phyloP scores from a whole-genome alignment of 1,139 yeast genomes.

The Diutina mesorugosa region DNA sequence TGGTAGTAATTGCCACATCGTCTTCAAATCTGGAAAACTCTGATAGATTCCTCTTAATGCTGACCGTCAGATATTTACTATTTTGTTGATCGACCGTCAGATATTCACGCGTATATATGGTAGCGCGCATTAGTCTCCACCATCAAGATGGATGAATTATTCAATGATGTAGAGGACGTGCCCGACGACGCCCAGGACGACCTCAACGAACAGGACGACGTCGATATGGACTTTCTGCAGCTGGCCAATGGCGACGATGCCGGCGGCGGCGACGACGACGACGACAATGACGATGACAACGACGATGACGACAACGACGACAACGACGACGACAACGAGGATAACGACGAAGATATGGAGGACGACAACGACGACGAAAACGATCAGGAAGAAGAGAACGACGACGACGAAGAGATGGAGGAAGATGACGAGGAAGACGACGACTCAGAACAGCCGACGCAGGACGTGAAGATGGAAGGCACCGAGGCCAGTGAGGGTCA shows the following conservation, averaged over 20 bases:
- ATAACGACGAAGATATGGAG: constrained; percentile 2
- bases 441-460: neutral
- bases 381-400: neutral
- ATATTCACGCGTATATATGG: neutral
- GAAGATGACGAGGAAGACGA: constrained; percentile 3
- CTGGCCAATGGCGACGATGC: constrained; percentile 9
- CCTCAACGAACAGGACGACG: constrained; percentile 3
- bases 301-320: constrained; percentile 5
- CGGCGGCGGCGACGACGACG: constrained; percentile 7
- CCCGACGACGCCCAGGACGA: constrained; percentile 6
- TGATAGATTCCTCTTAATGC: too few species aligned
- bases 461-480: neutral
- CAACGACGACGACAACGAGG: constrained; percentile 4
- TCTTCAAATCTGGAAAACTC: too few species aligned
- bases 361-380: neutral
- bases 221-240: constrained; percentile 7
- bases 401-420: constrained; percentile 1
- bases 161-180: constrained; percentile 13
- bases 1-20: too few species aligned
- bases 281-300: constrained; percentile 3
- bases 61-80: too few species aligned
- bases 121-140: neutral
- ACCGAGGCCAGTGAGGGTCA: neutral
- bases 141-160: constrained; percentile 9
- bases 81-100: too few species aligned